These are phyloP conservation scores for Syncephalastrum contaminatum DNA, from an alignment of 371 early-diverging fungal species.

Conservation along the genomic window DNA sequence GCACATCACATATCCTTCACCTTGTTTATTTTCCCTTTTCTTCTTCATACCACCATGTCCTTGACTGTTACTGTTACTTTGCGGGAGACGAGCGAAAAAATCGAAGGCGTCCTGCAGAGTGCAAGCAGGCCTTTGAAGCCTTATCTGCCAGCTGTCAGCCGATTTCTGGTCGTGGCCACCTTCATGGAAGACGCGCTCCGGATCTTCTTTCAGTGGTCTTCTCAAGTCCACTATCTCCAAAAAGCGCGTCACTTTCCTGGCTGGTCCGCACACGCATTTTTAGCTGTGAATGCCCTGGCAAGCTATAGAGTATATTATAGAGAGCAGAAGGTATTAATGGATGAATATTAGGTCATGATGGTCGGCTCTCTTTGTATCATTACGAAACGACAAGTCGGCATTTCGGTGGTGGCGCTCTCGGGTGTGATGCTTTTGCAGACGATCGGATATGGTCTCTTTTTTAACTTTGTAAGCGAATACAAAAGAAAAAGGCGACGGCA, in stretches of 20 bases:
- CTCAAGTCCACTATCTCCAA: conserved; percentile 26
- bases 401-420: conserved; percentile 73
- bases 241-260: conserved; percentile 20
- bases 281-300: conserved; percentile 67
- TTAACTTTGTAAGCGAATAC: conserved; percentile 59
- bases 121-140: conserved; percentile 15
- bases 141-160: conserved; percentile 25
- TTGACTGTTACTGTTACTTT: too few relatives aligned
- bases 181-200: conserved; percentile 42
- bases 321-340: neutral
- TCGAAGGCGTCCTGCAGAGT: conserved; percentile 66
- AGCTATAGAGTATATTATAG: conserved; percentile 9
- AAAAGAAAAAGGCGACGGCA: neutral
- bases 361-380: conserved; percentile 76
- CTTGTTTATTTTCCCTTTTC: too few relatives aligned
- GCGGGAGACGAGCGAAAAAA: conserved; percentile 3
- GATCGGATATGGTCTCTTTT: conserved; percentile 87
- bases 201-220: conserved; percentile 29
- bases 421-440: conserved; percentile 77
- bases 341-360: conserved; percentile 62
- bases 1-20: too few relatives aligned
- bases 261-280: conserved; percentile 10
- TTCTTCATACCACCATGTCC: too few relatives aligned
- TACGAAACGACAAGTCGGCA: conserved; percentile 67
- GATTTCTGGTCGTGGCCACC: conserved; percentile 35